A percentile compares a stretch with the other conserved stretches of the same genome.
These are phyloP conservation scores for Neurospora africana DNA, from an alignment of 495 filamentous ascomycete genomes.

Conservation along the genomic window DNA sequence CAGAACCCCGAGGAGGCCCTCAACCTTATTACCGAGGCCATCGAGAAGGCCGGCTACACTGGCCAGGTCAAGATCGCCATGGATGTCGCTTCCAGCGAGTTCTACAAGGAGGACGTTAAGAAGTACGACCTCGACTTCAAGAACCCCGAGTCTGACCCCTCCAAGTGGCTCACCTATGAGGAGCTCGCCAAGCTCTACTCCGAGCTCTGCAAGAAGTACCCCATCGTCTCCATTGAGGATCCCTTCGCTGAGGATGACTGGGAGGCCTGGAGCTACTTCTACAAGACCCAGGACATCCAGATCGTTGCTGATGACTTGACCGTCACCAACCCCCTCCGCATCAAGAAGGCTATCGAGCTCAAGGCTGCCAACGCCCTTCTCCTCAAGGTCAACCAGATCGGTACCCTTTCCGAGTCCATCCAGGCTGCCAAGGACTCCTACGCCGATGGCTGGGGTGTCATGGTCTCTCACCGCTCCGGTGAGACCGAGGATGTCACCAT, in stretches of 20 bases:
- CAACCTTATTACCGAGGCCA: conserved; percentile 89
- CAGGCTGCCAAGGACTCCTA: conserved; percentile 99
- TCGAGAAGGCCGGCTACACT: conserved; percentile 89
- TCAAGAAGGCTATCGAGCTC: conserved; percentile 98
- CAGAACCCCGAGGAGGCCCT: conserved; percentile 94
- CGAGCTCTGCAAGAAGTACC: conserved; percentile 83
- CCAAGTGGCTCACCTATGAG: conserved; percentile 98
- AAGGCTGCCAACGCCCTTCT: conserved; percentile 97
- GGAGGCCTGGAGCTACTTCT: conserved; percentile 99
- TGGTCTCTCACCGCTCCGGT: conserved; percentile 98
- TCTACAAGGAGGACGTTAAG: conserved; percentile 95
- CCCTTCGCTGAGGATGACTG: conserved; percentile 65
- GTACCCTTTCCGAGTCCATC: conserved; percentile 96
- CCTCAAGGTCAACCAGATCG: conserved; percentile 99
- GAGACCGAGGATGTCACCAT: conserved; percentile 99
- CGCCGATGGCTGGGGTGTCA: conserved; percentile 94
- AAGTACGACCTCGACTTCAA: conserved; percentile 99
- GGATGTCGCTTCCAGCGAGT: conserved; percentile 98
- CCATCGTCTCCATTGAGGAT: conserved; percentile 76
- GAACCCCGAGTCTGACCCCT: conserved; percentile 86
- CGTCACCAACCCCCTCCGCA: conserved; percentile 96
- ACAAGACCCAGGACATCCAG: conserved; percentile 96
- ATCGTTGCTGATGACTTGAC: conserved; percentile 89
- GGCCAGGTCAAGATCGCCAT: conserved; percentile 95
- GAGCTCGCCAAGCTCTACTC: conserved; percentile 92